Conservation (phyloP, 805 yeast species). For the Candida sithepensis region DNA sequence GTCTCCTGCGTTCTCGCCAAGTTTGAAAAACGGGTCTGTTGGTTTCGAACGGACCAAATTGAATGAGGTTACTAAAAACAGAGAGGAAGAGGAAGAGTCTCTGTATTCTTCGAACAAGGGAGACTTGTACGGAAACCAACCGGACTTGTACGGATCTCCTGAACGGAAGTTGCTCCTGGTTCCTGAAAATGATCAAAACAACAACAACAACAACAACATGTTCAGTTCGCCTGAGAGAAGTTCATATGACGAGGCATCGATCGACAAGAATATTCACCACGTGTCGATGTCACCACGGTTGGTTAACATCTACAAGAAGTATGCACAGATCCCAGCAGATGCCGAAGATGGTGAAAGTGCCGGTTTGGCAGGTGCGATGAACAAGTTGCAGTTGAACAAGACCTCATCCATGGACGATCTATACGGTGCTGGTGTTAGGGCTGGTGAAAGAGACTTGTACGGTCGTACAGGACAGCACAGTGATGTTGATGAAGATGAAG, state of each 20-base stretch:
- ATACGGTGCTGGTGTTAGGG: conserved; percentile 5
- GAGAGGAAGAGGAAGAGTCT: neutral
- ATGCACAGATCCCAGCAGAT: conserved; percentile 29
- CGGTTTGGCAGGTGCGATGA: conserved; percentile 7
- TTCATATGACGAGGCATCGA: neutral
- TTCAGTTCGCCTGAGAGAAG: neutral
- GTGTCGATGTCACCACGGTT: conserved; percentile 25
- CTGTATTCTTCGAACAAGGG: conserved; percentile 1
- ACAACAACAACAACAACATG: neutral
- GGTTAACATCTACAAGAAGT: conserved; percentile 30
- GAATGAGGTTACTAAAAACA: conserved; percentile 1
- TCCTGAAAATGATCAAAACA: neutral
- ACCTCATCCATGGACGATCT: neutral
- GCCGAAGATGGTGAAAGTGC: neutral
- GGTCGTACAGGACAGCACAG: conserved; percentile 5
- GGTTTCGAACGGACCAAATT: conserved; percentile 10
- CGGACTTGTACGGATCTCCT: neutral
- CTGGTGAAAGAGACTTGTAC: no score
- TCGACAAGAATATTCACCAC: neutral
- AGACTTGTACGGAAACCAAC: neutral
- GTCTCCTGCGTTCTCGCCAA: conserved; percentile 36
- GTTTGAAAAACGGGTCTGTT: conserved; percentile 19
- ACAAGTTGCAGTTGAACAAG: conserved; percentile 5
- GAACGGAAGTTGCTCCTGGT: neutral
- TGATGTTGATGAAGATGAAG: conserved; percentile 1